Conservation (phyloP, 305 asterid genomes). For the Petunia hybrid region DNA sequence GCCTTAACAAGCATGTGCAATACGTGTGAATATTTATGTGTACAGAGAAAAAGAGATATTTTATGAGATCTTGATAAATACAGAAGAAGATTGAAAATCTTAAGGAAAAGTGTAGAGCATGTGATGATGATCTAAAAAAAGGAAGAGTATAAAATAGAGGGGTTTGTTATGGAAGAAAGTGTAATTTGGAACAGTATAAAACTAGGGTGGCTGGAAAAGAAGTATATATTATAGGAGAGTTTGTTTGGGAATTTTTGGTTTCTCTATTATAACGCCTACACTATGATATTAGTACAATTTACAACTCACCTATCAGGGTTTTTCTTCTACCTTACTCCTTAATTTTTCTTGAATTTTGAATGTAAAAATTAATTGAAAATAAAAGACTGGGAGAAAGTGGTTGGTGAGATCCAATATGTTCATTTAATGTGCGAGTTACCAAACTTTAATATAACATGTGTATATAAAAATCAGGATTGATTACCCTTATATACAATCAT, state of each 20-base stretch:
- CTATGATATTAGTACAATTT: neutral
- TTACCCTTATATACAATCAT: too few species aligned
- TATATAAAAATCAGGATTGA: too few species aligned
- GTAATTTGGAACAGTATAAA: constrained; percentile 1
- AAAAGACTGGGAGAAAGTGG: neutral
- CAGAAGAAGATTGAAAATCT: neutral
- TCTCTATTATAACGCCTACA: constrained; percentile 25
- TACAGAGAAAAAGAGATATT: neutral
- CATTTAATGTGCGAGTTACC: neutral
- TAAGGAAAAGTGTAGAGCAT: neutral
- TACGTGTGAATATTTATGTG: neutral
- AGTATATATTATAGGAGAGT: neutral
- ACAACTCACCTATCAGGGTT: neutral
- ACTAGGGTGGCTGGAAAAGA: constrained; percentile 25
- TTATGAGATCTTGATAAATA: constrained; percentile 14
- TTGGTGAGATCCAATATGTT: neutral
- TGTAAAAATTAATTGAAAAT: too few species aligned
- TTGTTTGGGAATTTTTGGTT: neutral
- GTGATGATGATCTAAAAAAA: constrained; percentile 14
- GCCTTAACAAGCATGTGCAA: constrained; percentile 14
- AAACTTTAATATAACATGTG: neutral
- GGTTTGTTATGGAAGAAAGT: neutral
- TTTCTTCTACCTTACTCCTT: neutral
- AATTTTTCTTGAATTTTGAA: too few species aligned
- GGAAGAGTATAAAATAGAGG: neutral